phyloP scores from a whole-genome alignment of 768 basidiomycete species.

The Pulveroboletus sp. region DNA sequence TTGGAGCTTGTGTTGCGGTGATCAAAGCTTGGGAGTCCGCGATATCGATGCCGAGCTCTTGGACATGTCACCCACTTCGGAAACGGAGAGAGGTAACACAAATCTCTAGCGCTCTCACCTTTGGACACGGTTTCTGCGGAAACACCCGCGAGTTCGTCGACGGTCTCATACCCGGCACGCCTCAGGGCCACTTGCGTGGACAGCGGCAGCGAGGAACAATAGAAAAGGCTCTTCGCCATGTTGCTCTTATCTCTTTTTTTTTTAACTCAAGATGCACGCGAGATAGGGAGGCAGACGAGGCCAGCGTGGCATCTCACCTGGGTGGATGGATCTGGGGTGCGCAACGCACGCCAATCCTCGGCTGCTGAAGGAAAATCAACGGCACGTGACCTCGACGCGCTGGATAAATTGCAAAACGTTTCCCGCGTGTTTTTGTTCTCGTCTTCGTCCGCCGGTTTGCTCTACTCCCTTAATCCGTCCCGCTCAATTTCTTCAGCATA shows the following conservation, averaged over 20 bases:
- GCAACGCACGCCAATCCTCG: not conserved
- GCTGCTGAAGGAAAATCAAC: constrained; percentile 7
- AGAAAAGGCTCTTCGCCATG: constrained; percentile 41
- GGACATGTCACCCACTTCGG: not conserved
- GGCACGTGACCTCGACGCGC: constrained; percentile 29
- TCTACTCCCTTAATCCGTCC: constrained; percentile 22
- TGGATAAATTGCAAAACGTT: constrained; percentile 24
- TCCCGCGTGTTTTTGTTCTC: constrained; percentile 29
- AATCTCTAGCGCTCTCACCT: constrained; percentile 34
- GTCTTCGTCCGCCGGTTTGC: constrained; percentile 15
- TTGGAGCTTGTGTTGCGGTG: constrained; percentile 35
- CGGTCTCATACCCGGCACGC: constrained; percentile 53
- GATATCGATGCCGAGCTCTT: constrained; percentile 50
- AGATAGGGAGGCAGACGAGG: constrained; percentile 1
- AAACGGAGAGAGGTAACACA: not conserved
- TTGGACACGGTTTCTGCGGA: constrained; percentile 45
- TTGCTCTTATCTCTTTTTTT: not conserved
- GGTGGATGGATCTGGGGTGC: not conserved
- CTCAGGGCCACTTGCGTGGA: constrained; percentile 44
- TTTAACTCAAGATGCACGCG: not conserved
- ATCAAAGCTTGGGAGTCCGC: constrained; percentile 45
- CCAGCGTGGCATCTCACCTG: constrained; percentile 8
- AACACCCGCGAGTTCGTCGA: constrained; percentile 44
- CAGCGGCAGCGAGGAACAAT: constrained; percentile 42
- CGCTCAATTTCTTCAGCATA: constrained; percentile 8